Base-by-base conservation (phyloP, 495 filamentous ascomycete species). In the Oleoguttula mirabilis region DNA sequence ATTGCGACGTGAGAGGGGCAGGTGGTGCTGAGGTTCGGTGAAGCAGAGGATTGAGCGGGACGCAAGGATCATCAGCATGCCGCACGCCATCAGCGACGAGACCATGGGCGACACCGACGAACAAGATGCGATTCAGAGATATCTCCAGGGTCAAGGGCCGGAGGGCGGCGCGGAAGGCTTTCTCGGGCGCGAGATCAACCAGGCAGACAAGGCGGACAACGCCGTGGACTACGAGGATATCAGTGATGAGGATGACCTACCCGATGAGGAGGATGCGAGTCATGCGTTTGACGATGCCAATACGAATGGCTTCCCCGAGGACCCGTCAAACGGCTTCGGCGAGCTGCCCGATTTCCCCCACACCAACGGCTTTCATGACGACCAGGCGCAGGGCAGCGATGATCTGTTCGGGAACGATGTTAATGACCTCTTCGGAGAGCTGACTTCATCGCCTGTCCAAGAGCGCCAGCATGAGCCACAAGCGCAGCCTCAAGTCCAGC, bases 151-250 rank as follows among this genome's bases (percentile, higher is more conserved):
- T 30, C 15, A 49, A 10, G 36, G 33, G 17, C 12, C 32, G 12
- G 43, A 35, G 12, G 43, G 10, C 14, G 36, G 16, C 22, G 31
- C 32, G 10, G 19, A 25, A 3, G 28, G 32, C 25, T 41, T 39
- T 15, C 6, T 20, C 31, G 34, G 41, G 15, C 36, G 55, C 21
- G 48, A 55, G 15, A 59, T 80, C 36, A 75, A 79, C 22, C 65
- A 69, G 14, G 72, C 72, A 2, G 80, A 85, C 47, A 88, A 87
- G 55, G 82, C 79, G 7, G 80, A 80, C 27, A 79, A 87, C 64
- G 82, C 82, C 12, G 57, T 80, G 14, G 90, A 99, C 61, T 99
- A 77, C 51, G 88, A 84, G 57, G 88, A 94, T 59, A 80, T 94
- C 31, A 44, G 45, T 27, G 70, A 71, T 22, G 79, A 83, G 46